Conservation (phyloP, 192 early-diverging fungal genomes). For the Linnemannia zychae region DNA sequence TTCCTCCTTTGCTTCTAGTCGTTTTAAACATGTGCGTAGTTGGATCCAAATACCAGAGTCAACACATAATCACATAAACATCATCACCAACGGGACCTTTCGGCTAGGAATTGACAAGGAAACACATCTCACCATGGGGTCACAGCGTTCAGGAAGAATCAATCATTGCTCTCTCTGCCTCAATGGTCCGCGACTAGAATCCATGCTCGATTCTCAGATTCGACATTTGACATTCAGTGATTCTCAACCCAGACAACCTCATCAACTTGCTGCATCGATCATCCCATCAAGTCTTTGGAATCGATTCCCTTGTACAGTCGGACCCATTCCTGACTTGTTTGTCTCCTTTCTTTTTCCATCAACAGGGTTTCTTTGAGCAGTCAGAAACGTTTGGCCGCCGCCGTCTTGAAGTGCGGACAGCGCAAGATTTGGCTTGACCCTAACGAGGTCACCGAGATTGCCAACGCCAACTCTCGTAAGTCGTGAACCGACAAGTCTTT, state of each 20-base stretch:
- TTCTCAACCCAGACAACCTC: not conserved
- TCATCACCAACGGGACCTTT: not conserved
- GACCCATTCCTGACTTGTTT: slow-evolving; percentile 5
- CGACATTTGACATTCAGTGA: slow-evolving; percentile 31
- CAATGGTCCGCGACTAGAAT: not conserved
- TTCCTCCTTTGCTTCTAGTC: slow-evolving; percentile 52
- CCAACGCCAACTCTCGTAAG: slow-evolving; percentile 98
- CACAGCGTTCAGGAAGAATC: slow-evolving; percentile 7
- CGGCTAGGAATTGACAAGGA: slow-evolving; percentile 4
- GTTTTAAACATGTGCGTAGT: slow-evolving; percentile 51
- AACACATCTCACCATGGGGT: not conserved
- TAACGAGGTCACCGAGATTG: slow-evolving; percentile 94
- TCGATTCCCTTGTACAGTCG: not conserved
- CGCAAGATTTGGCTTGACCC: slow-evolving; percentile 99
- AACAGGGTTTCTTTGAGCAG: slow-evolving; percentile 80
- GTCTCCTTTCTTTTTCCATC: slow-evolving; percentile 12
- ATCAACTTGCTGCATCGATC: slow-evolving; percentile 7
- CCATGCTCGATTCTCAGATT: slow-evolving; percentile 16
- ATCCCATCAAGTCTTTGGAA: not conserved
- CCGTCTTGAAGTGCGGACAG: slow-evolving; percentile 97
- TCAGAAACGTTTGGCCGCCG: slow-evolving; percentile 97
- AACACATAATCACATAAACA: not conserved
- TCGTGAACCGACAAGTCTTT: slow-evolving; percentile 20
- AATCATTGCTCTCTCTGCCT: not conserved
- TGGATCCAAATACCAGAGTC: not conserved